These are phyloP conservation scores for Colletotrichum tanaceti DNA, from an alignment of 2,329 filamentous ascomycete species.

Conservation along the genomic window DNA sequence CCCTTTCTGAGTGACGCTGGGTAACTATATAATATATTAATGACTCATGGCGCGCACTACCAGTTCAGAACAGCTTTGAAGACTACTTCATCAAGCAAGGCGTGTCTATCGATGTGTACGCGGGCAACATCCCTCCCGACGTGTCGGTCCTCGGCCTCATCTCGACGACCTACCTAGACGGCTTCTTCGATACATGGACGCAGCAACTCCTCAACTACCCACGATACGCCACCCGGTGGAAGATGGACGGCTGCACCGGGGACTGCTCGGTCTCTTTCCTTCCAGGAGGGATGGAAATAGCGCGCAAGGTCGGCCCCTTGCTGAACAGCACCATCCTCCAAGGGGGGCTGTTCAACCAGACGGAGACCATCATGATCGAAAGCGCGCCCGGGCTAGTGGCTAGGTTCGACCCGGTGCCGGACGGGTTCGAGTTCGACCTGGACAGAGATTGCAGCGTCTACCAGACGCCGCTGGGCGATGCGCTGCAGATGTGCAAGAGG, in stretches of 20 bases:
- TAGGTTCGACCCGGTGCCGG: constrained; percentile 32
- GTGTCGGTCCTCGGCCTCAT: constrained; percentile 31
- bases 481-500: constrained; percentile 42
- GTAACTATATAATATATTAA: too few species aligned
- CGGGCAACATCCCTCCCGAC: constrained; percentile 40
- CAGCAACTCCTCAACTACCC: constrained; percentile 40
- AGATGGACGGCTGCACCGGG: constrained; percentile 32
- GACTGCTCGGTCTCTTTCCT: constrained; percentile 41
- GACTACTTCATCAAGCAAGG: constrained; percentile 39
- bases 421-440: constrained; percentile 32
- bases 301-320: constrained; percentile 33
- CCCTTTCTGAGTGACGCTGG: background rate
- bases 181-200: constrained; percentile 41
- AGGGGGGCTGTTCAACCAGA: constrained; percentile 34
- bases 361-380: constrained; percentile 38
- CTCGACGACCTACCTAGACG: constrained; percentile 37
- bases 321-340: constrained; percentile 42
- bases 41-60: background rate
- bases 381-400: constrained; percentile 39
- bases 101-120: constrained; percentile 38
- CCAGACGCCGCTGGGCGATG: constrained; percentile 36
- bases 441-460: constrained; percentile 39
- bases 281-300: constrained; percentile 40
- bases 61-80: constrained; percentile 39
- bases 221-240: constrained; percentile 39